Base-by-base conservation (phyloP, 768 basidiomycete genomes). In the Daedalea quercina region DNA sequence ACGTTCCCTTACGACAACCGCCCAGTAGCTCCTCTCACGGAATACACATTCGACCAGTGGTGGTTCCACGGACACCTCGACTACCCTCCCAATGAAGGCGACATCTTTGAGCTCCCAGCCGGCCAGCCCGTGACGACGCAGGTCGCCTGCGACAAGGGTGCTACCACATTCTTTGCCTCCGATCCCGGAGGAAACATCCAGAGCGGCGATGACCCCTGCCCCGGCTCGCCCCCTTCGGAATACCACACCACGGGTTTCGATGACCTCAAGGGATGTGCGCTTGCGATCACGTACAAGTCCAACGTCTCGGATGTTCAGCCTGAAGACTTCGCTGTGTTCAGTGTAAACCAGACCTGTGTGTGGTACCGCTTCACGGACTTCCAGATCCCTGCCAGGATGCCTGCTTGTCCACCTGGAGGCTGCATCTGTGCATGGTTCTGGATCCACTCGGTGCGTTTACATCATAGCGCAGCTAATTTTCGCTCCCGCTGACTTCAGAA, bases 231-330 rank as follows among this genome's bases (percentile, higher is more conserved):
- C 1, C 59, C 64, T 9, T 44, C 67, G 1, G 72, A 73, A 17
- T 84, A 71, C 65, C 84, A 87, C 58, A 85, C 84, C 0, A 74
- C 67, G 0, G 80, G 78, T 0, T 44, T 75, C 0, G 64, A 73
- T 50, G 83, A 84, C 57, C 65, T 82, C 33, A 76, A 73, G 47
- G 84, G 85, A 11, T 87, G 85, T 62, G 80, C 77, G 0, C 69
- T 92, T 28, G 86, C 79, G 0, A 90, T 92, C 57, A 78, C 85
- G n/a, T 90, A 92, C 70, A 82, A 86, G 64, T 77, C 67, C 57
- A 72, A 89, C 58, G 78, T 74, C 1, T 68, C 64, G 0, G 58
- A 74, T 0, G 76, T 90, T 7, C 66, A 81, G 60, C 86, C 86
- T 0, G 77, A 74, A 42, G 85, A 89, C 67, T 84, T 90, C 60